phyloP scores from a whole-genome alignment of 2,329 filamentous ascomycete species.

The Colletotrichum trifolii region DNA sequence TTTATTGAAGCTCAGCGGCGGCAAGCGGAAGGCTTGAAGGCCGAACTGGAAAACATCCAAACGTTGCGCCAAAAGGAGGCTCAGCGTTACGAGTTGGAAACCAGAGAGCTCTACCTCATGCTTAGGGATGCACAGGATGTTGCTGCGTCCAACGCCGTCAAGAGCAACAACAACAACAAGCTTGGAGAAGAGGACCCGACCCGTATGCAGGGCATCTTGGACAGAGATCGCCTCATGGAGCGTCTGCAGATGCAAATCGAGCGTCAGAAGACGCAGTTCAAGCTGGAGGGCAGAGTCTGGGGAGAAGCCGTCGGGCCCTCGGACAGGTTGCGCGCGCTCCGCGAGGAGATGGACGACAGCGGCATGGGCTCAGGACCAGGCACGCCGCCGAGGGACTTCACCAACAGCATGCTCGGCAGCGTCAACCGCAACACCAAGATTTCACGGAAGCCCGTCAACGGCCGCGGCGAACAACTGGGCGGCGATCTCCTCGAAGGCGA shows the following conservation, averaged over 20 bases:
- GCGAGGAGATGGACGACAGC: slow-evolving; percentile 90
- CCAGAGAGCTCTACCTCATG: slow-evolving; percentile 97
- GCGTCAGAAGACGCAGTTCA: slow-evolving; percentile 96
- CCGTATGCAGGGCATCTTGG: slow-evolving; percentile 90
- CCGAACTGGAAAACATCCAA: slow-evolving; percentile 88
- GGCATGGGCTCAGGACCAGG: slow-evolving; percentile 59
- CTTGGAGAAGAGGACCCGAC: slow-evolving; percentile 74
- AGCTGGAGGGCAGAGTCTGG: slow-evolving; percentile 94
- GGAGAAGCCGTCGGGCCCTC: slow-evolving; percentile 85
- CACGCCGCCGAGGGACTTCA: slow-evolving; percentile 71
- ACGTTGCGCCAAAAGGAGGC: slow-evolving; percentile 88
- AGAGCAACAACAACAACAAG: slow-evolving; percentile 59
- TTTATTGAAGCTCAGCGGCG: slow-evolving; percentile 90
- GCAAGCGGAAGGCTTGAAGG: slow-evolving; percentile 88
- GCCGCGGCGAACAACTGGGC: slow-evolving; percentile 53
- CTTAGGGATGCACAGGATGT: slow-evolving; percentile 96
- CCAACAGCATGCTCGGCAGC: slow-evolving; percentile 78
- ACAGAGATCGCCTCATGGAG: slow-evolving; percentile 92
- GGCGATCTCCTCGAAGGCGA: slow-evolving; percentile 52
- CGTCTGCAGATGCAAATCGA: slow-evolving; percentile 95
- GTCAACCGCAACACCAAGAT: slow-evolving; percentile 72
- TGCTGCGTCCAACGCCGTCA: slow-evolving; percentile 83
- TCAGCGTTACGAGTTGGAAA: slow-evolving; percentile 95
- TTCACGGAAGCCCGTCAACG: slow-evolving; percentile 63
- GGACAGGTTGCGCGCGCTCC: slow-evolving; percentile 88